Evolutionary conservation across 305 asterid species (phyloP).

Genomic region (Nicotiana rustica): DNA sequence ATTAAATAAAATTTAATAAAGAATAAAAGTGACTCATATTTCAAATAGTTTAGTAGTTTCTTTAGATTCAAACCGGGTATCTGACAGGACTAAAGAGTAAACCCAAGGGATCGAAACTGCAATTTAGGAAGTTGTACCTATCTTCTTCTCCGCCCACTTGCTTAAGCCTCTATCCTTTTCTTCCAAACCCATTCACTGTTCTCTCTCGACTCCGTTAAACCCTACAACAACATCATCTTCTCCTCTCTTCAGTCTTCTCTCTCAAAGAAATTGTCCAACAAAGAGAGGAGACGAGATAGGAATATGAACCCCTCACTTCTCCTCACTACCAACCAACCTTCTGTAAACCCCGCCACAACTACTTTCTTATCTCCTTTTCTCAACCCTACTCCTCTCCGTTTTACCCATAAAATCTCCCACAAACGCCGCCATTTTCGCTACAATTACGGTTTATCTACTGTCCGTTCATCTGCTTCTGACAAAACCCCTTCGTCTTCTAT

Average conservation of each 20-base stretch:
- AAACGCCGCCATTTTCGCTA: slow-evolving; percentile 40
- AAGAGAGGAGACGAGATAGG: background rate
- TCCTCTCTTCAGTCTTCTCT: background rate
- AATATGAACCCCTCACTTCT: slow-evolving; percentile 57
- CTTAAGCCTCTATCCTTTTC: background rate
- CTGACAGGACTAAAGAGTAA: background rate
- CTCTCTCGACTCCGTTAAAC: slow-evolving; percentile 32
- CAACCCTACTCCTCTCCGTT: slow-evolving; percentile 41
- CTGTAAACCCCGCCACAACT: slow-evolving; percentile 39
- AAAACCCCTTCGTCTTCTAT: slow-evolving; percentile 27
- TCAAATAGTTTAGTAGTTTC: too few relatives aligned
- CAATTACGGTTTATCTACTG: slow-evolving; percentile 35
- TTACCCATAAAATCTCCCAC: slow-evolving; percentile 31
- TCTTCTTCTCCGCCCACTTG: slow-evolving; percentile 36
- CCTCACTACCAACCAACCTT: slow-evolving; percentile 48
- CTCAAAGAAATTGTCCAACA: background rate
- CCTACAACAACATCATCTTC: slow-evolving; percentile 1
- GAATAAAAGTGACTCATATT: too few relatives aligned
- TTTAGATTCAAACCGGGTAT: background rate
- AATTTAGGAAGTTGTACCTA: slow-evolving; percentile 1
- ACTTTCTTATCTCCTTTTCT: slow-evolving; percentile 41
- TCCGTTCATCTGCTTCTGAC: slow-evolving; percentile 33
- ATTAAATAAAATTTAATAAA: too few relatives aligned
- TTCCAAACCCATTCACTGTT: background rate
- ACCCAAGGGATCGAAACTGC: background rate